Conservation (phyloP, 305 asterid species). For the Galium porrigens region DNA sequence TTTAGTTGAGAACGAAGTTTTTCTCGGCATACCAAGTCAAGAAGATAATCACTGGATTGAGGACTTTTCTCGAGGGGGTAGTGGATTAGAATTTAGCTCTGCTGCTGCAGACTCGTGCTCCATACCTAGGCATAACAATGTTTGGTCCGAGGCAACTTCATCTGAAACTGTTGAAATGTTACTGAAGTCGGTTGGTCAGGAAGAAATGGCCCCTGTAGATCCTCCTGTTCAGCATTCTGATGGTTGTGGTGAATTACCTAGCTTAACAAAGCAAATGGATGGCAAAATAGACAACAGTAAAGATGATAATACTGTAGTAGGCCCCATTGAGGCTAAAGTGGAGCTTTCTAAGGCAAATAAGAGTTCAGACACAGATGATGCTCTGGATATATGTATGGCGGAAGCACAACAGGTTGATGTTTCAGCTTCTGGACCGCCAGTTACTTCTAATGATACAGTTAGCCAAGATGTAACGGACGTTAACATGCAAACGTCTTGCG, state of each 20-base stretch:
- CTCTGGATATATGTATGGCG: slow-evolving; percentile 18
- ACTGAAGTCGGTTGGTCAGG: slow-evolving; percentile 88
- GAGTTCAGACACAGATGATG: slow-evolving; percentile 26
- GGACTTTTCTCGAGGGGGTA: slow-evolving; percentile 78
- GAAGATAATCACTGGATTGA: slow-evolving; percentile 96
- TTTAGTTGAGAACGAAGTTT: slow-evolving; percentile 95
- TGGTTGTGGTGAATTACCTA: slow-evolving; percentile 39
- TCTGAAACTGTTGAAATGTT: slow-evolving; percentile 97
- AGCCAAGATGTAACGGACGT: slow-evolving; percentile 23
- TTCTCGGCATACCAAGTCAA: slow-evolving; percentile 90
- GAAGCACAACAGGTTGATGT: slow-evolving; percentile 25
- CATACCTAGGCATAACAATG: slow-evolving; percentile 83
- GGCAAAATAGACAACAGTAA: slow-evolving; percentile 25
- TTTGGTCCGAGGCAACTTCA: slow-evolving; percentile 99
- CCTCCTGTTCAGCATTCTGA: slow-evolving; percentile 38
- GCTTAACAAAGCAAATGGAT: slow-evolving; percentile 32
- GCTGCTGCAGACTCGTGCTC: slow-evolving; percentile 76
- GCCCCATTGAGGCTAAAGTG: slow-evolving; percentile 29
- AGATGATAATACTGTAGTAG: slow-evolving; percentile 22
- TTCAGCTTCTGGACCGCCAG: slow-evolving; percentile 25
- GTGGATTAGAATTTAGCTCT: slow-evolving; percentile 70
- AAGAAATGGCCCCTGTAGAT: slow-evolving; percentile 61
- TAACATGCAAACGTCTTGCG: slow-evolving; percentile 19
- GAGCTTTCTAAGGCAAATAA: slow-evolving; percentile 25
- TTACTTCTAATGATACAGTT: slow-evolving; percentile 23